phyloP scores from a whole-genome alignment of 2,329 filamentous ascomycete species.

The Trichophyton benhamiae region DNA sequence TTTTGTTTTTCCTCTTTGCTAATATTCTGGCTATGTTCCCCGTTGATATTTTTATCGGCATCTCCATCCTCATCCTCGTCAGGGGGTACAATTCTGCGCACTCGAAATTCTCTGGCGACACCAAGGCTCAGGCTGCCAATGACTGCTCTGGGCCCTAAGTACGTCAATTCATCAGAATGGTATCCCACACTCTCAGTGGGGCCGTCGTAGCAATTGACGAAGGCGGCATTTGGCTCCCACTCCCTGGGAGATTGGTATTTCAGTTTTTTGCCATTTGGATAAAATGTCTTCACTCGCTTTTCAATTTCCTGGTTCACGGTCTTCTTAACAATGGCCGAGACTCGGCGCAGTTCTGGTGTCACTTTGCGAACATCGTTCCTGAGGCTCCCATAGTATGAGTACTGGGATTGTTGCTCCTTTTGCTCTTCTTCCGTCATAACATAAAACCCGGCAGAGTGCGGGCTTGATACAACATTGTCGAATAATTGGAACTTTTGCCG shows the following conservation, averaged over 20 bases:
- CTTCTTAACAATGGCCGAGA: slow-evolving; percentile 57
- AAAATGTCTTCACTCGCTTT: slow-evolving; percentile 53
- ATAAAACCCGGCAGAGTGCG: slow-evolving; percentile 74
- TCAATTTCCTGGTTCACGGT: slow-evolving; percentile 69
- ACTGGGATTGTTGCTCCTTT: slow-evolving; percentile 59
- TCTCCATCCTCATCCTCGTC: slow-evolving; percentile 34
- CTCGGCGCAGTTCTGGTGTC: slow-evolving; percentile 59
- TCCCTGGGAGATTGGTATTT: slow-evolving; percentile 58
- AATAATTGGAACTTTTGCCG: slow-evolving; percentile 72
- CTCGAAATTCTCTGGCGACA: slow-evolving; percentile 84
- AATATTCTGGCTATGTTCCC: slow-evolving; percentile 19
- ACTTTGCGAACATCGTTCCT: slow-evolving; percentile 65
- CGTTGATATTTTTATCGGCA: slow-evolving; percentile 30
- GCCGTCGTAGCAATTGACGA: slow-evolving; percentile 88
- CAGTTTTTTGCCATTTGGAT: slow-evolving; percentile 60
- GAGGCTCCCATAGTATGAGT: slow-evolving; percentile 70
- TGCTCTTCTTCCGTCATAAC: slow-evolving; percentile 62
- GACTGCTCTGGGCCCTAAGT: slow-evolving; percentile 73
- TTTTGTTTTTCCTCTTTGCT: slow-evolving; percentile 7
- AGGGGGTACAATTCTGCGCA: slow-evolving; percentile 58
- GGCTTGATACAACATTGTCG: slow-evolving; percentile 71
- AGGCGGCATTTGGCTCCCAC: slow-evolving; percentile 81
- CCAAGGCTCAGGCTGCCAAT: slow-evolving; percentile 87
- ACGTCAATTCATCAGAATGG: slow-evolving; percentile 86
- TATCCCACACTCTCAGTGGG: slow-evolving; percentile 74